These are phyloP conservation scores for Neurospora sp. DNA, from an alignment of 495 filamentous ascomycete species.

Conservation along the genomic window DNA sequence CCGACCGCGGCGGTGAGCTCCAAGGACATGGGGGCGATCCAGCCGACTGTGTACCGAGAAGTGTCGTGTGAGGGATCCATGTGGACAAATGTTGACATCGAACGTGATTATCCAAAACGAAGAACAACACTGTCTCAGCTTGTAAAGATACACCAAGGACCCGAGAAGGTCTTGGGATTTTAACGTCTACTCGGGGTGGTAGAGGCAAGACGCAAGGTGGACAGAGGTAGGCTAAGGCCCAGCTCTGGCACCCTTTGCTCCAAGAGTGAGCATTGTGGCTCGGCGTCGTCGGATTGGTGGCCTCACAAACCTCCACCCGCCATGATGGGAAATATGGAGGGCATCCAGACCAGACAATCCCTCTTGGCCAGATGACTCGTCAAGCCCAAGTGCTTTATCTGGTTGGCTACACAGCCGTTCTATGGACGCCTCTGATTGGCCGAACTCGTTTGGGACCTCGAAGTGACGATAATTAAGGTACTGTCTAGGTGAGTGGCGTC, in stretches of 20 bases:
- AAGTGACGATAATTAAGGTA: too few relatives aligned
- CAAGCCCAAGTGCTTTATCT: too few relatives aligned
- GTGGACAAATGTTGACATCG: neutral
- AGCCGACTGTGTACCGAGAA: constrained; percentile 34
- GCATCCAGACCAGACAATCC: neutral
- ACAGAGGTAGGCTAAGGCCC: neutral
- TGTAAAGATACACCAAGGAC: too few relatives aligned
- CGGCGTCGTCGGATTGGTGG: neutral
- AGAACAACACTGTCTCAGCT: neutral
- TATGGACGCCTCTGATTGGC: too few relatives aligned
- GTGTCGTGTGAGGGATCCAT: neutral
- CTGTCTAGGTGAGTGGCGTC: too few relatives aligned
- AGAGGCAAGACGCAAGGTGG: too few relatives aligned
- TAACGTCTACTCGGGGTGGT: too few relatives aligned
- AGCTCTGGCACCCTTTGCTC: neutral
- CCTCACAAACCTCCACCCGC: neutral
- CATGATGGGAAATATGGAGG: neutral
- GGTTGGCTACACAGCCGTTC: too few relatives aligned
- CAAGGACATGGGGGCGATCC: constrained; percentile 36
- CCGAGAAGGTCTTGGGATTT: too few relatives aligned
- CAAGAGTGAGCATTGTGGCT: neutral
- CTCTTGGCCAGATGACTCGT: neutral
- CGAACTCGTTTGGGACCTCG: too few relatives aligned
- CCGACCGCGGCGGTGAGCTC: constrained; percentile 35
- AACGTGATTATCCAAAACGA: neutral